These are phyloP conservation scores for Yarrowia porcina DNA, from an alignment of 805 yeast species.

Conservation along the genomic window DNA sequence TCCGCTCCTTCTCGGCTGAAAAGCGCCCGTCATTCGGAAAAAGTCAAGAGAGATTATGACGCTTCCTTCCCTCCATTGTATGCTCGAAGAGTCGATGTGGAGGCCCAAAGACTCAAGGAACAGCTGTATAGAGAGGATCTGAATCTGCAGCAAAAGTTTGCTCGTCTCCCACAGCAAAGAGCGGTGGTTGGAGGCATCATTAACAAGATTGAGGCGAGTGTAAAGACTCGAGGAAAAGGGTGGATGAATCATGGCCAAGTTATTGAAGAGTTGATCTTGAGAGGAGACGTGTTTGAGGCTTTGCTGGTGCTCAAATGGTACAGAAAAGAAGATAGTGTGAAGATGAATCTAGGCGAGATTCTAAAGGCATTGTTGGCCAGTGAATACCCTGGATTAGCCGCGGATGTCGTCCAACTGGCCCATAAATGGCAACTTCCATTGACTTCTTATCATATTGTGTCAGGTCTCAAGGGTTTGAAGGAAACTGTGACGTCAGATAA, in stretches of 20 bases:
- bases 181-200: neutral
- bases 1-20: neutral
- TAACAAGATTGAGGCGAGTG: neutral
- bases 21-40: neutral
- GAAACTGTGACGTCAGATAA: neutral
- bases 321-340: neutral
- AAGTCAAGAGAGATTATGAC: neutral
- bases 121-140: neutral
- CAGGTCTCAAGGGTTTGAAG: neutral
- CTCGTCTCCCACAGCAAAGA: neutral
- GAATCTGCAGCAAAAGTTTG: neutral
- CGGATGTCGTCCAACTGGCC: neutral
- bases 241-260: constrained; percentile 15
- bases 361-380: neutral
- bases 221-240: constrained; percentile 9
- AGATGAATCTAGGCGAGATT: neutral
- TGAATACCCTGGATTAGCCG: neutral
- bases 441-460: neutral
- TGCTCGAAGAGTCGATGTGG: constrained; percentile 9
- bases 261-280: neutral
- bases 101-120: neutral
- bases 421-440: constrained; percentile 11
- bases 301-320: neutral
- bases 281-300: neutral
- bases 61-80: constrained; percentile 1